Evolutionary conservation across 2,329 filamentous ascomycete genomes (phyloP), one percentile per base, ranked within the genome.

Genomic region (Cryphonectria japonica): DNA sequence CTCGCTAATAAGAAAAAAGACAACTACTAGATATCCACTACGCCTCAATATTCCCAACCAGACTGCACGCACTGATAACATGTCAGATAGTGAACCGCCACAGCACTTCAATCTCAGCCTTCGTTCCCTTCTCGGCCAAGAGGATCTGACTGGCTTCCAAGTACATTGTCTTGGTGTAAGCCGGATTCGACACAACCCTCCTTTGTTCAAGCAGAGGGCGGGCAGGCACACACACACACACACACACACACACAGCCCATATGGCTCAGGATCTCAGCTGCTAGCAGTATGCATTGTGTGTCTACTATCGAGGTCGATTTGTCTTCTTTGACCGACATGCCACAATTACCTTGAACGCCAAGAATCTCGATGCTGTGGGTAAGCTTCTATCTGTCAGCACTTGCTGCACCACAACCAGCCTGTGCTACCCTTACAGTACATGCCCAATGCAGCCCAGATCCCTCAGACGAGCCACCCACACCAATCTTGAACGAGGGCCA

Each of bases 391-490:
- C 54, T 14, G 54, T 59, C 26, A 59, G 54, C 54, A 13, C 54
- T 59, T 59, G 54, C 19, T 59, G 5, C 22, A 62, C 60, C 19
- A 41, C 60, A 19, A 62, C 39, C 60, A 62, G 60, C 32, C 34
- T 34, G 60, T 41, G 8, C 54, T 59, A 34, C 54, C 26, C 46
- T 50, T n/a, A n/a, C 39, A 13, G 22, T 37, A 46, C 54, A 68
- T 41, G 14, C 37, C 52, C 57, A 34, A 46, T 68, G 66, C 26
- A 68, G n/a, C 66, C n/a, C 19, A 62, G 37, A 68, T 46, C 29
- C 54, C 32, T 37, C 34, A 43, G 66, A 41, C 26, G 61, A 26
- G 3, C n/a, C 32, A 29, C 57, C n/a, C 29, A 46, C 52, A 26
- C 52, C 66, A 67, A 59, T 43, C 52, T 57, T 41, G 16, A 9